A percentile compares a stretch with the other conserved stretches of the same genome.
Evolutionary conservation across 805 yeast genomes (phyloP).

Genomic region (Nakazawaea peltata): DNA sequence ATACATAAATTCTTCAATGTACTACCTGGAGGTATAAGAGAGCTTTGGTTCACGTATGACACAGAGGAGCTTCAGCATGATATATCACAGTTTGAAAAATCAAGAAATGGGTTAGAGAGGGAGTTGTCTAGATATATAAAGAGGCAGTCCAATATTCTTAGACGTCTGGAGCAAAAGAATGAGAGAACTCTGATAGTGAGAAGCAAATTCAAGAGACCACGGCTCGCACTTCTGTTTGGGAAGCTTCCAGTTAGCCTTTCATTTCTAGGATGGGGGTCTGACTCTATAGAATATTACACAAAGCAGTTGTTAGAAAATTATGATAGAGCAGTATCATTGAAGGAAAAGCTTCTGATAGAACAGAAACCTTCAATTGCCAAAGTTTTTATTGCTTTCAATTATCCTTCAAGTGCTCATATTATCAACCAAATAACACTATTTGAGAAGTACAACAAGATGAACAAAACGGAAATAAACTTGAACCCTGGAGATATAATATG

Average conservation of each 20-base stretch:
- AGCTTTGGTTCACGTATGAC: constrained; percentile 52
- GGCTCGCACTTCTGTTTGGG: neutral
- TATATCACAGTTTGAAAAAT: constrained; percentile 20
- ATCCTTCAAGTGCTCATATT: constrained; percentile 49
- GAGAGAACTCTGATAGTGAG: neutral
- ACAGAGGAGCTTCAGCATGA: constrained; percentile 26
- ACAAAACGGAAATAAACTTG: constrained; percentile 39
- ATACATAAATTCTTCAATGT: constrained; percentile 25
- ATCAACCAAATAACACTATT: constrained; percentile 53
- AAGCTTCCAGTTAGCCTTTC: neutral
- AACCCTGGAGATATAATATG: constrained; percentile 67
- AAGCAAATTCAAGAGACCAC: neutral
- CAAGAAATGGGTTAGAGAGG: constrained; percentile 29
- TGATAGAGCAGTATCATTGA: neutral
- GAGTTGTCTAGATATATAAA: neutral
- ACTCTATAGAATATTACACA: neutral
- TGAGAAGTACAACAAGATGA: constrained; percentile 32
- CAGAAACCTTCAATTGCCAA: neutral
- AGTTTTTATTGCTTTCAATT: constrained; percentile 51
- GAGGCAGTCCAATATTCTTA: neutral
- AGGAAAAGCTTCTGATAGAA: neutral
- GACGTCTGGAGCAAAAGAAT: neutral
- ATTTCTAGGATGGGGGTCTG: neutral
- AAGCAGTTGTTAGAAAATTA: neutral
- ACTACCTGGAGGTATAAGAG: constrained; percentile 46